Base-by-base conservation (phyloP, 192 early-diverging fungal species). In the Irineochytrium annulatum region DNA sequence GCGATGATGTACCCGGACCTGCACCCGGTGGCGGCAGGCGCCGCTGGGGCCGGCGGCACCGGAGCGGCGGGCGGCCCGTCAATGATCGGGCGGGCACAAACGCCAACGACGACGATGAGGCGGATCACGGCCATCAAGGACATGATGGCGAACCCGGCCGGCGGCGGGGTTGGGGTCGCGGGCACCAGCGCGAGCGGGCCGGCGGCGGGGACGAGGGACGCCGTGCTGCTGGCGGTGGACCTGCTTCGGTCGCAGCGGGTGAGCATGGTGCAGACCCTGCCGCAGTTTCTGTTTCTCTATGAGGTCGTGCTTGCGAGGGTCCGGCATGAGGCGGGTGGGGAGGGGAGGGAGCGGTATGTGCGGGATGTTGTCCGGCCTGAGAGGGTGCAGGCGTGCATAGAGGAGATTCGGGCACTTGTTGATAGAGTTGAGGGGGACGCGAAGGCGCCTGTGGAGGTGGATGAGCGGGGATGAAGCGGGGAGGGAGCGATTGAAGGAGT, bases 201-300 rank as follows among this genome's bases (percentile, higher is more conserved):
- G 44, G 70, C 17, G 26, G 35, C 35, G 65, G 67, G 69, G 60
- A 59, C 49, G 57, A 71, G 71, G 16, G 87, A 92, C 65, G 55
- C 86, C 32, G 78, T 92, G 19, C 82, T 77, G 27, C 71, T 80
- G 52, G 69, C 81, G 0, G 77, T 90, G 44, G 73, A 72, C 32
- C 69, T 73, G 3, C 83, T 94, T 63, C 72, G 91, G 57, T 79
- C 85, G 62, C 89, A 91, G 60, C 80, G 92, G 27, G 70, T 93
- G 30, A 75, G 77, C 11, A 86, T 90, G 82, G 91, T 94, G n/a
- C 91, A 94, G 70, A 87, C 87, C 1, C 61, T 86, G 34, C 60
- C 75, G 41, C 91, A 94, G 74, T 94, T 84, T 77, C 85, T 80
- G 22, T 91, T 90, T 63, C 89, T 88, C 68, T 90, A 93, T 60